phyloP scores from a whole-genome alignment of 75 land plant genomes.

The Selaginella tamariscina region DNA sequence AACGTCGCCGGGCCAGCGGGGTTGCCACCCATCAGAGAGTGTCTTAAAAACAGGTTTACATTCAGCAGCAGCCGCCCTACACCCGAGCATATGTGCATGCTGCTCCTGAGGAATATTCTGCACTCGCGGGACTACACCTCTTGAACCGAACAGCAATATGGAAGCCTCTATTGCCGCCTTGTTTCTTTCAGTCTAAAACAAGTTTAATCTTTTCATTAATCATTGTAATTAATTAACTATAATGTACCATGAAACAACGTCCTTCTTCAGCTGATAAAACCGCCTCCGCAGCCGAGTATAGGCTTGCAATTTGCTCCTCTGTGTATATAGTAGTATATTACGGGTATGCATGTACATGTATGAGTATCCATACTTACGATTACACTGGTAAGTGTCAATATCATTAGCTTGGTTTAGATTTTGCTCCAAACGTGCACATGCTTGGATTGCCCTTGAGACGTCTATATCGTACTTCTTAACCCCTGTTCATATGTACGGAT shows the following conservation, averaged over 20 bases:
- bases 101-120: no score
- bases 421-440: conserved; percentile 31
- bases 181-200: conserved; percentile 24
- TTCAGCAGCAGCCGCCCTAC: not conserved
- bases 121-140: conserved; percentile 20
- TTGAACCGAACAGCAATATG: conserved; percentile 22
- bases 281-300: conserved; percentile 23
- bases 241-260: conserved; percentile 21
- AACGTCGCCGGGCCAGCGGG: conserved; percentile 32
- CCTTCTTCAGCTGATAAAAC: conserved; percentile 27
- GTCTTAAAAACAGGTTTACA: conserved; percentile 19
- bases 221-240: not conserved
- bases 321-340: not conserved
- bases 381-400: conserved; percentile 24
- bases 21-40: conserved; percentile 32
- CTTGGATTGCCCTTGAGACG: conserved; percentile 27
- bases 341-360: not conserved
- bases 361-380: conserved; percentile 15
- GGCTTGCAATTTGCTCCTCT: conserved; percentile 32
- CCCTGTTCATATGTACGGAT: conserved; percentile 10
- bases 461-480: conserved; percentile 24
- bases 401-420: conserved; percentile 16
- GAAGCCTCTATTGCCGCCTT: conserved; percentile 33
- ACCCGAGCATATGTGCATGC: no score
- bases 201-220: not conserved